These are phyloP conservation scores for Colletotrichum chlorophyti DNA, from an alignment of 2,329 filamentous ascomycete genomes.

Conservation along the genomic window DNA sequence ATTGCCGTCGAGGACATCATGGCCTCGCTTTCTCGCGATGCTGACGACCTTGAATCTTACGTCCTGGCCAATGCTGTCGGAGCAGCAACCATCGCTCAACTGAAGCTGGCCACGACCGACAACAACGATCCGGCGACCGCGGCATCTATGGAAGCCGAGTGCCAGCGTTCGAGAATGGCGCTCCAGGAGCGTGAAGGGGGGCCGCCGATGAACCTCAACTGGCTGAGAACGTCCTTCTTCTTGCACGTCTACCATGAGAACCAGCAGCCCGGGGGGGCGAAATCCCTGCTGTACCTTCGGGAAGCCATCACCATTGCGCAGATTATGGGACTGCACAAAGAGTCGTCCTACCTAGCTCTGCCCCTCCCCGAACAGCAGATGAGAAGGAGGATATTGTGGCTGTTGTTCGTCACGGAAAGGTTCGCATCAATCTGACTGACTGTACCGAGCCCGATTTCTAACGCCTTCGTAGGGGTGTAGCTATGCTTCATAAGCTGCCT, in stretches of 20 bases:
- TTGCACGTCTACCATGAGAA: slow-evolving; percentile 61
- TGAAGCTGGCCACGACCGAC: slow-evolving; percentile 46
- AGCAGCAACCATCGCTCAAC: slow-evolving; percentile 55
- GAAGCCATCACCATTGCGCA: slow-evolving; percentile 60
- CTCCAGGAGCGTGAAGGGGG: slow-evolving; percentile 36
- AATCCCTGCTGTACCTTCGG: slow-evolving; percentile 54
- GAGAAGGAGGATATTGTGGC: slow-evolving; percentile 46
- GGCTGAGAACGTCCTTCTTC: slow-evolving; percentile 55
- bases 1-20: slow-evolving; percentile 52
- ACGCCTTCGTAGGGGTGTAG: slow-evolving; percentile 46
- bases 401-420: slow-evolving; percentile 49
- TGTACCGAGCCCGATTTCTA: neutral
- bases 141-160: slow-evolving; percentile 43
- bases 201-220: slow-evolving; percentile 43
- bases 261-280: slow-evolving; percentile 49
- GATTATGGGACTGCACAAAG: slow-evolving; percentile 53
- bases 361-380: slow-evolving; percentile 49
- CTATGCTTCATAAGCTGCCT: slow-evolving; percentile 56
- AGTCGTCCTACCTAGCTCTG: slow-evolving; percentile 46
- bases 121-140: slow-evolving; percentile 40
- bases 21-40: slow-evolving; percentile 41
- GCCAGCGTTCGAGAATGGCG: slow-evolving; percentile 36
- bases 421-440: slow-evolving; percentile 1
- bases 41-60: slow-evolving; percentile 42
- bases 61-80: slow-evolving; percentile 53